Base-by-base conservation (phyloP, 2,329 filamentous ascomycete species). In the Chaetothyriales sp. region DNA sequence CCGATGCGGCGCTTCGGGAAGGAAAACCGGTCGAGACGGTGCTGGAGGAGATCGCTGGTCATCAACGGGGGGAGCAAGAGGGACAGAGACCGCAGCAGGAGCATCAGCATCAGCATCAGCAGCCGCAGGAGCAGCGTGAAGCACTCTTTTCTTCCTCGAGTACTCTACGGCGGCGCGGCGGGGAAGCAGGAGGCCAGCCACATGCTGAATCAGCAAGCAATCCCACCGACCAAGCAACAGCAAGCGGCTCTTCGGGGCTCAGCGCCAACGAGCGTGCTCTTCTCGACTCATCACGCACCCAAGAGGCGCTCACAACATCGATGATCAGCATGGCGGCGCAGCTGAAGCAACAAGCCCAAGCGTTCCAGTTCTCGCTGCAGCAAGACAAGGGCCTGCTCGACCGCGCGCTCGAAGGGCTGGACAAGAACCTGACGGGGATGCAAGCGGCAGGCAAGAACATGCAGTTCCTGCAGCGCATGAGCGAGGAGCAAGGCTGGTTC, bases 401-500 rank as follows among this genome's bases (percentile, higher is more conserved):
- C 51, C 75, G 80, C 9, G 86, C 89, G 1, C 77, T 80, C 1
- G 74, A 83, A 51, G 86, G 85, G 0, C 74, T 96, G 59, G 84
- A 89, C 61, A 81, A 79, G 65, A 93, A 83, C 60, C 80, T 83
- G 53, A 69, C 74, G 45, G 81, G 81, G 18, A 83, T 96, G 76
- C 81, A 88, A 53, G 77, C 79, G 1, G 87, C 89, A 2, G 79
- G 80, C 49, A 77, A 79, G 56, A 73, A 80, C 55, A 93, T 96
- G 86, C 83, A 85, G 1, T 75, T 78, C 61, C 66, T 96, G 63
- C 73, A 79, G 59, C 76, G 76, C 49, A 87, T 94, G 80, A 87
- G 83, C 15, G 90, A 95, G 70, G 89, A 88, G 2, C 82, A 83
- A 64, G 88, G 88, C 0, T 93, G 84, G 84, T 87, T 78, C 79